These are phyloP conservation scores for Fragaria vesca DNA, from an alignment of 306 rosid genomes.

Conservation along the genomic window DNA sequence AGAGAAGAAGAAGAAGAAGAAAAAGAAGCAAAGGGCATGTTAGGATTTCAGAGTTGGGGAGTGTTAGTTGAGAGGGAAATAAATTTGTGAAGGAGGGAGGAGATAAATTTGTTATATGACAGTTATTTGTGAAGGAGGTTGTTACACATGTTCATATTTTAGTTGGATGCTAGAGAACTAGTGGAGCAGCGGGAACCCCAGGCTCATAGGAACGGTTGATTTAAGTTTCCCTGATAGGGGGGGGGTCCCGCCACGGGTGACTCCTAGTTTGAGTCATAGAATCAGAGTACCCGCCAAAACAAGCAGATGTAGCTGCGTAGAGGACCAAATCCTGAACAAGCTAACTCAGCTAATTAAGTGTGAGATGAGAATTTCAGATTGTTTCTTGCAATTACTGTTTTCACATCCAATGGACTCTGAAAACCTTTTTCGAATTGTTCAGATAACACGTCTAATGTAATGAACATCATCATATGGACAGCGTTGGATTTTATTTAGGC, in stretches of 20 bases:
- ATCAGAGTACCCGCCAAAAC: background rate
- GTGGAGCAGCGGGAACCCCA: background rate
- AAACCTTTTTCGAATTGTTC: background rate
- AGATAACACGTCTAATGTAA: background rate
- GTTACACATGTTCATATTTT: slow-evolving; percentile 42
- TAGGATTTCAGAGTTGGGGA: slow-evolving; percentile 9
- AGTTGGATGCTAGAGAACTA: background rate
- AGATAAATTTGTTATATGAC: slow-evolving; percentile 14
- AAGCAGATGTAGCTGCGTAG: background rate
- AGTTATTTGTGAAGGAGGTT: slow-evolving; percentile 48
- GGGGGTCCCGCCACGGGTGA: background rate
- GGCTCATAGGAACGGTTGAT: background rate
- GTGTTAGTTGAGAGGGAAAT: background rate
- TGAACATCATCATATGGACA: slow-evolving; percentile 1
- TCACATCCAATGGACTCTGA: background rate
- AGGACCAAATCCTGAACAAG: background rate
- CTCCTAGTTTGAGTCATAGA: background rate
- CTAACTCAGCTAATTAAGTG: background rate
- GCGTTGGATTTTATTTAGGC: background rate
- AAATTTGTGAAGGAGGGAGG: no score
- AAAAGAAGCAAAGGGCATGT: slow-evolving; percentile 25
- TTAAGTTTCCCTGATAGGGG: background rate
- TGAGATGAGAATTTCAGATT: background rate
- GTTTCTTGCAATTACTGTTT: background rate
- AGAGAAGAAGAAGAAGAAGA: background rate